A percentile compares a stretch with the other conserved stretches of the same genome.
phyloP scores from a whole-genome alignment of 2,329 filamentous ascomycete species.

The Aspergillus fumigatus region DNA sequence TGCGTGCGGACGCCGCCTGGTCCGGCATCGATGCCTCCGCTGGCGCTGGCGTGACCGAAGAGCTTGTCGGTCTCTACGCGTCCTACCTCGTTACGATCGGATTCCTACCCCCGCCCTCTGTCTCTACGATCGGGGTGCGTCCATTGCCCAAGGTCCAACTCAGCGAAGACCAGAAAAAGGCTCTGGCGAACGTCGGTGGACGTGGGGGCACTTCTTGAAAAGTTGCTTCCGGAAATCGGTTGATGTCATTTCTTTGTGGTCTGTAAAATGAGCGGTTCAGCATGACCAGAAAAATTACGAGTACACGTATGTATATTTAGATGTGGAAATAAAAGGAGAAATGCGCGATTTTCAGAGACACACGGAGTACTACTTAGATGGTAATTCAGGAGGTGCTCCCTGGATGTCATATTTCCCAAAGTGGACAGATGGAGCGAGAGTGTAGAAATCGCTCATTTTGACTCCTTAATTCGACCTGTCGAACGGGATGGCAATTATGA shows the following conservation, averaged over 20 bases:
- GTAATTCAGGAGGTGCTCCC: neutral
- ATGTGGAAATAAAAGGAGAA: neutral
- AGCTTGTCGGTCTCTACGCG: constrained; percentile 60
- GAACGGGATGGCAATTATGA: neutral
- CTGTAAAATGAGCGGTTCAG: neutral
- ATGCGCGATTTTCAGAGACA: neutral
- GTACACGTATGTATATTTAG: constrained; percentile 2
- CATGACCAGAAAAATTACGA: neutral
- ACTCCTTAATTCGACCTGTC: neutral
- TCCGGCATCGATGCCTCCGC: constrained; percentile 54
- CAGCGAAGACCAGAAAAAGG: constrained; percentile 45
- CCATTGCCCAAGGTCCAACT: constrained; percentile 45
- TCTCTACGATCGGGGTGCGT: constrained; percentile 16
- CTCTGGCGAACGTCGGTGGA: constrained; percentile 50
- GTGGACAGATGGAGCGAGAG: neutral
- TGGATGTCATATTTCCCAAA: neutral
- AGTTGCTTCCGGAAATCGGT: neutral
- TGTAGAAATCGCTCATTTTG: neutral
- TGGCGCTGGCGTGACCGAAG: constrained; percentile 54
- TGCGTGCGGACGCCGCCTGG: constrained; percentile 60
- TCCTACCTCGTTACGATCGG: constrained; percentile 59
- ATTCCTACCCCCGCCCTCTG: constrained; percentile 50
- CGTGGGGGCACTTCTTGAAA: constrained; percentile 39
- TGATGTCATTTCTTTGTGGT: neutral
- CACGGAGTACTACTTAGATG: neutral